Percentiles rank a stretch among this genome's conserved stretches.
phyloP scores from a whole-genome alignment of 2,329 filamentous ascomycete species.

The Capronia americana region DNA sequence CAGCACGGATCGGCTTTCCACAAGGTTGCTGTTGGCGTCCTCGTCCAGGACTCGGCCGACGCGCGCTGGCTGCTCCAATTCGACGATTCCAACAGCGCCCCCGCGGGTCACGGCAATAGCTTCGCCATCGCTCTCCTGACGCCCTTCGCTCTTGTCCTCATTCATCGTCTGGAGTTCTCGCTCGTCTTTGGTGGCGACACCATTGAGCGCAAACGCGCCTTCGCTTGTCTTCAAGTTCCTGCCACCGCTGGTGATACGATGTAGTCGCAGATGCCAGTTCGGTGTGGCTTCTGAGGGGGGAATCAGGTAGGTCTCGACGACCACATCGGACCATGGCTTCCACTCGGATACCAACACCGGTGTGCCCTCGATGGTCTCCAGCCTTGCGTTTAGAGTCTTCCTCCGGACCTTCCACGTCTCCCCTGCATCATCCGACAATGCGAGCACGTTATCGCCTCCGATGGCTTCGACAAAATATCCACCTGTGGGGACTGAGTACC shows the following conservation, averaged over 20 bases:
- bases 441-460: constrained; percentile 75
- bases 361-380: constrained; percentile 61
- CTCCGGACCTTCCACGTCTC: constrained; percentile 81
- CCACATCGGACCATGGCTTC: constrained; percentile 73
- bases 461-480: constrained; percentile 78
- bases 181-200: constrained; percentile 66
- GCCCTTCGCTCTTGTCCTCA: constrained; percentile 52
- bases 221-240: constrained; percentile 74
- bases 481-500: constrained; percentile 77
- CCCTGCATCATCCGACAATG: constrained; percentile 76
- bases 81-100: constrained; percentile 59
- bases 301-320: constrained; percentile 68
- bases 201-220: constrained; percentile 73
- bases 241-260: constrained; percentile 63
- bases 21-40: constrained; percentile 78
- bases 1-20: constrained; percentile 74
- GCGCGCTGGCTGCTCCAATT: constrained; percentile 52
- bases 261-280: constrained; percentile 73
- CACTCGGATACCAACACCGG: constrained; percentile 72
- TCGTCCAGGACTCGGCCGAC: constrained; percentile 72
- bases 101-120: constrained; percentile 56
- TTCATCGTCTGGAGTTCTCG: constrained; percentile 56
- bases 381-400: constrained; percentile 67
- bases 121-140: constrained; percentile 43
- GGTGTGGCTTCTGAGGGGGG: constrained; percentile 65